Percentiles rank a stretch among this genome's conserved stretches.
Evolutionary conservation across 345 rosid genomes (phyloP).

Genomic region (Eucalyptus sideroxylon): DNA sequence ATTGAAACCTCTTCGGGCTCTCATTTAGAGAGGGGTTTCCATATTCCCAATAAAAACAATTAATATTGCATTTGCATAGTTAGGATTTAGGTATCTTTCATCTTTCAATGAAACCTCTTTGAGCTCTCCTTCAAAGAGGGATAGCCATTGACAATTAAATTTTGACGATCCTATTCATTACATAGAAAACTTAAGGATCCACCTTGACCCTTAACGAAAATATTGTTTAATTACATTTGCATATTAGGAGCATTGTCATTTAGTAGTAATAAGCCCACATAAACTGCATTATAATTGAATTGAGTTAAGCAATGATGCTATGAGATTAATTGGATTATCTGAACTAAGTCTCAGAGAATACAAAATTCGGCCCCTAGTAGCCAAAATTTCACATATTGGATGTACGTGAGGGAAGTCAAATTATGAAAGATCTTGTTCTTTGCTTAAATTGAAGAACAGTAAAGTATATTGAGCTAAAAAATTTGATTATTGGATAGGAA

Average conservation of each 20-base stretch:
- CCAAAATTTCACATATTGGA: neutral
- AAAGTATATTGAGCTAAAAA: neutral
- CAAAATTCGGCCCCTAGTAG: neutral
- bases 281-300: neutral
- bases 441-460: neutral
- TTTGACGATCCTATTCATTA: too few species aligned
- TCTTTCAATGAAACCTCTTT: neutral
- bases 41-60: neutral
- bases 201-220: neutral
- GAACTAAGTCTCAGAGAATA: neutral
- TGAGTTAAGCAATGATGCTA: neutral
- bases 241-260: neutral
- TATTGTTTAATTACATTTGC: neutral
- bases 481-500: neutral
- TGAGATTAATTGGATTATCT: neutral
- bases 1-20: too few species aligned
- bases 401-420: neutral
- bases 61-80: neutral
- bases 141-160: neutral
- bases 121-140: neutral
- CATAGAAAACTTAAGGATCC: neutral
- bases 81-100: neutral
- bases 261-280: neutral
- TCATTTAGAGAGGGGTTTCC: too few species aligned
- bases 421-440: neutral